Evolutionary conservation across 1,139 yeast species (phyloP), one percentile per base, ranked within the genome.

Genomic region (Trichomonascaceae sp.): DNA sequence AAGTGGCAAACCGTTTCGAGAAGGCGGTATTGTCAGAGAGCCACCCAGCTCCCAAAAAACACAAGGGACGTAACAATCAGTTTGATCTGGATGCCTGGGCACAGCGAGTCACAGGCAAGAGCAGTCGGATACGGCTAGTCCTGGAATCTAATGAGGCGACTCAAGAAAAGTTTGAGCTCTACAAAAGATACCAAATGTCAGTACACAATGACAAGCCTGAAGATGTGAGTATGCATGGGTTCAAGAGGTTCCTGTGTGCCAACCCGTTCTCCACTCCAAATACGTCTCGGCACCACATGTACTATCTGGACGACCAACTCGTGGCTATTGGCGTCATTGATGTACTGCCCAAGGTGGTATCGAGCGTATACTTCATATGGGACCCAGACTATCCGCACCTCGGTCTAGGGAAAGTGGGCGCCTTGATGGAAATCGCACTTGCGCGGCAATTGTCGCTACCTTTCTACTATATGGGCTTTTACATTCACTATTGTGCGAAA

Each of bases 311-410:
- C 31, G 74, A 58, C 4, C 64, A 67, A 39, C 59, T 87, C 22
- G 71, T 82, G 27, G 95, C 92, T 0, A 58, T 87, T 23, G 82
- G 84, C 0, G 81, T 85, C 0, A 52, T 80, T 17, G 97, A 87
- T 52, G 60, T 85, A 23, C 53, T 87, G 26, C 94, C 94, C 0
- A 56, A 71, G 13, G 79, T 87, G 0, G 55, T 87, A 0, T 82
- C 94, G 0, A 76, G 93, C 0, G 89, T 87, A 1, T 87, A 85
- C 50, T 79, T 85, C 48, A 73, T 85, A 13, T 84, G 93, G 82
- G 92, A 85, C 50, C 93, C 93, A 0, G 87, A 74, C 40, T 77
- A 66, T 51, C 74, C 76, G 2, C 65, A 71, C 37, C 58, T 77
- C 41, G 77, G 85, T 0, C 55, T 85, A 27, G 97, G 97, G 0